phyloP scores from a whole-genome alignment of 2,329 filamentous ascomycete genomes.

The Alternaria ethzedia region DNA sequence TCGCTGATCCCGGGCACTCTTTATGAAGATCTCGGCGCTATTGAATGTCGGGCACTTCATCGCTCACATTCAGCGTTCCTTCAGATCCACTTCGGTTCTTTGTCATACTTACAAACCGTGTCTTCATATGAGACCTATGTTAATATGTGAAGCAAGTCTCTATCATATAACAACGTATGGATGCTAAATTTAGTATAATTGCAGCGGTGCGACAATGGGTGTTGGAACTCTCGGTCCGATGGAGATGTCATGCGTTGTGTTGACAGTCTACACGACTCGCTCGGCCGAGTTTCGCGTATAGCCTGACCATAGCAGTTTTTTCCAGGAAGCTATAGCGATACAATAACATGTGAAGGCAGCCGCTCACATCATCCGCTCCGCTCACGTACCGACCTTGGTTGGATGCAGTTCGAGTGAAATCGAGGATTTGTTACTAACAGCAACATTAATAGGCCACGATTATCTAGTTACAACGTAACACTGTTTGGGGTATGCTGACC shows the following conservation, averaged over 20 bases:
- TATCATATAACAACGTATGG: not conserved
- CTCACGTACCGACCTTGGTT: not conserved
- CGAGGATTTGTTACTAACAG: not conserved
- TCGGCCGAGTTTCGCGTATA: not conserved
- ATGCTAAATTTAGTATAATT: not conserved
- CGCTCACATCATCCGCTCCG: not conserved
- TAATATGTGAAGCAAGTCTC: not conserved
- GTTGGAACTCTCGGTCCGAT: not conserved
- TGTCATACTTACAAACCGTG: not conserved
- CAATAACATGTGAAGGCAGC: not conserved
- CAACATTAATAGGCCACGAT: not conserved
- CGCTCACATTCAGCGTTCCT: not conserved
- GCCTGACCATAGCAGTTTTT: not conserved
- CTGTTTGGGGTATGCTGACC: not conserved
- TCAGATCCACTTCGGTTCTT: not conserved
- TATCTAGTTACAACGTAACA: not conserved
- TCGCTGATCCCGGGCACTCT: not conserved
- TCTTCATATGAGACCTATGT: not conserved
- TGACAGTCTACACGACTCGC: not conserved
- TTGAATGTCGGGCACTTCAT: not conserved
- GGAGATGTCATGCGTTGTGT: not conserved
- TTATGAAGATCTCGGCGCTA: not conserved
- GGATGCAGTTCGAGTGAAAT: not conserved
- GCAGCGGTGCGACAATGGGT: not conserved
- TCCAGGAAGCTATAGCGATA: not conserved